Evolutionary conservation across 805 yeast species (phyloP).

Genomic region (Candida montana): DNA sequence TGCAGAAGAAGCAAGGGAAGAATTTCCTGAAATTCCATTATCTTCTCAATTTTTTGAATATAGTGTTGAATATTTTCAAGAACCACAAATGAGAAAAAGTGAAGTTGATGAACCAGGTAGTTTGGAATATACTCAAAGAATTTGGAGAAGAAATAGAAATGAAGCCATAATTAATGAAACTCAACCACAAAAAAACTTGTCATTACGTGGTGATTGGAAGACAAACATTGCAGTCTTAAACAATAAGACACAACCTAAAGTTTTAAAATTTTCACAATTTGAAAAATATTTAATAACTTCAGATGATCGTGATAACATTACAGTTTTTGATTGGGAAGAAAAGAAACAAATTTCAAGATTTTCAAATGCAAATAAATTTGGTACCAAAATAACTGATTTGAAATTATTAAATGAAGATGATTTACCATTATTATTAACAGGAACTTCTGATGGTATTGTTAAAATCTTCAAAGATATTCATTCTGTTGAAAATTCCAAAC

Average conservation of each 20-base stretch:
- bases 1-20: conserved; percentile 17
- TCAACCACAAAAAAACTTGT: conserved; percentile 80
- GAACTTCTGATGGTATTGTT: conserved; percentile 92
- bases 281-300: conserved; percentile 76
- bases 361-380: conserved; percentile 79
- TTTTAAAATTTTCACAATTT: conserved; percentile 81
- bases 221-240: conserved; percentile 52
- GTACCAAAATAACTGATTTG: conserved; percentile 83
- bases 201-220: conserved; percentile 84
- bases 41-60: conserved; percentile 65
- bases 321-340: conserved; percentile 84
- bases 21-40: conserved; percentile 39
- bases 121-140: conserved; percentile 67
- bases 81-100: conserved; percentile 83
- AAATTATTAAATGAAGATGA: conserved; percentile 92
- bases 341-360: conserved; percentile 58
- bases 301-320: conserved; percentile 78
- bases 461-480: conserved; percentile 78
- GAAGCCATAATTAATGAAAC: conserved; percentile 83
- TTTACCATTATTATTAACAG: conserved; percentile 74
- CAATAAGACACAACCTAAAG: conserved; percentile 74
- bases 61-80: conserved; percentile 87
- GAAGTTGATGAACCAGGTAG: conserved; percentile 93
- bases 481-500: conserved; percentile 45
- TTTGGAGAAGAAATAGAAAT: conserved; percentile 89